These are phyloP conservation scores for Acarospora socialis DNA, from an alignment of 2,329 filamentous ascomycete genomes.

Conservation along the genomic window DNA sequence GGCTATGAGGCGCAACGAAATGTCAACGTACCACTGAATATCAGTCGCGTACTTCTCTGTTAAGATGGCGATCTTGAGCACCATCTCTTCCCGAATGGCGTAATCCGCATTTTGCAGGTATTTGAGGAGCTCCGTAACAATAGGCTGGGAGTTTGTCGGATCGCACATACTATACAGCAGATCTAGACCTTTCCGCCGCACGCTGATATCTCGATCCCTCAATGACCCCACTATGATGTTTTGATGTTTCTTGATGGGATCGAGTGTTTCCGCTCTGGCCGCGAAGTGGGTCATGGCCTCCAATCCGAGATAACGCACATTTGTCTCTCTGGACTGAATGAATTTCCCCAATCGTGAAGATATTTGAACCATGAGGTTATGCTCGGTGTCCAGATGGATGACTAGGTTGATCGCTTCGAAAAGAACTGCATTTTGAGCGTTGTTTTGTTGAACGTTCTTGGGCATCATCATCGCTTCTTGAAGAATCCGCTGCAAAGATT, in stretches of 20 bases:
- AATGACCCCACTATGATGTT: conserved; percentile 89
- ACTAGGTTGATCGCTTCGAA: conserved; percentile 98
- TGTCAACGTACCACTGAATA: conserved; percentile 98
- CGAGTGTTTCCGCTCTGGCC: conserved; percentile 80
- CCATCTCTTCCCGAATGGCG: conserved; percentile 97
- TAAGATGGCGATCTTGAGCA: conserved; percentile 93
- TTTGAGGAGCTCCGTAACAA: conserved; percentile 83
- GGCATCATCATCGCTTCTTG: conserved; percentile 83
- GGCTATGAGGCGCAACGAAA: conserved; percentile 82
- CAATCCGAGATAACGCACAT: conserved; percentile 86
- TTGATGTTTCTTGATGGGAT: conserved; percentile 96
- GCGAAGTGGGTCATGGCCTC: conserved; percentile 98
- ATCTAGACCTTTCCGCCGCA: conserved; percentile 87
- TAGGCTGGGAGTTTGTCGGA: conserved; percentile 78
- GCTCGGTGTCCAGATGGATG: conserved; percentile 92
- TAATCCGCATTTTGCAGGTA: conserved; percentile 96
- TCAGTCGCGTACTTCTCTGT: conserved; percentile 98
- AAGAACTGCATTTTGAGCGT: conserved; percentile 91
- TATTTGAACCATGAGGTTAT: conserved; percentile 89
- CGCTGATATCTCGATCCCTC: conserved; percentile 91
- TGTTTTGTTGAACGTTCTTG: conserved; percentile 98
- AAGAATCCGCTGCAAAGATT: conserved; percentile 80
- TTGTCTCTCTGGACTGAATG: conserved; percentile 92
- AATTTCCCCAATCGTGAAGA: conserved; percentile 83
- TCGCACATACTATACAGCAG: conserved; percentile 99